These are phyloP conservation scores for Deinandra increscens DNA, from an alignment of 129 eudicot species.

Conservation along the genomic window DNA sequence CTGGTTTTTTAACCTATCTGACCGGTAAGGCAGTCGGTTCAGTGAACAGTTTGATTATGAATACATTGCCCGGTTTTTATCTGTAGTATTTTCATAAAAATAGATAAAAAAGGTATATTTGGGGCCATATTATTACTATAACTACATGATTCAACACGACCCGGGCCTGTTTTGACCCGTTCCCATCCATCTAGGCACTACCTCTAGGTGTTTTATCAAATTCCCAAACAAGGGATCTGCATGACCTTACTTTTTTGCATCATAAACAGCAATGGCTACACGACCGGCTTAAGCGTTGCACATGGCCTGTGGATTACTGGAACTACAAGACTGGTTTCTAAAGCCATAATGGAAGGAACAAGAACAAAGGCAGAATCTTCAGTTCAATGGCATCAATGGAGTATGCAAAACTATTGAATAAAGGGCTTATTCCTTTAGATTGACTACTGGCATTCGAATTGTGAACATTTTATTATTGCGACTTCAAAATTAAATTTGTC, in stretches of 20 bases:
- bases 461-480: background rate
- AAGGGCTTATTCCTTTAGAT: constrained; percentile 3
- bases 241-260: background rate
- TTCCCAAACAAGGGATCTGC: background rate
- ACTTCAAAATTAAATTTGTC: background rate
- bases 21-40: no score
- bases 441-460: background rate
- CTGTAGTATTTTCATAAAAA: background rate
- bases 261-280: constrained; percentile 6
- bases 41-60: no score
- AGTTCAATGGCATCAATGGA: constrained; percentile 10
- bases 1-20: no score
- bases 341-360: background rate
- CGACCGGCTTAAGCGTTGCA: constrained; percentile 1
- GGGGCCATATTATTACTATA: background rate
- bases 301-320: constrained; percentile 5
- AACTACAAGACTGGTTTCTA: background rate
- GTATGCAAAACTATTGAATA: background rate
- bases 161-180: background rate
- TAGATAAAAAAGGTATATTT: background rate
- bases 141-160: background rate
- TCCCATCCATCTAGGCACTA: no score
- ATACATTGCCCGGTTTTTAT: background rate
- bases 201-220: background rate
- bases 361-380: constrained; percentile 16